Percentiles rank a stretch among this genome's conserved stretches.
phyloP scores from a whole-genome alignment of 768 basidiomycete species.

The Pulveroboletus sp. region DNA sequence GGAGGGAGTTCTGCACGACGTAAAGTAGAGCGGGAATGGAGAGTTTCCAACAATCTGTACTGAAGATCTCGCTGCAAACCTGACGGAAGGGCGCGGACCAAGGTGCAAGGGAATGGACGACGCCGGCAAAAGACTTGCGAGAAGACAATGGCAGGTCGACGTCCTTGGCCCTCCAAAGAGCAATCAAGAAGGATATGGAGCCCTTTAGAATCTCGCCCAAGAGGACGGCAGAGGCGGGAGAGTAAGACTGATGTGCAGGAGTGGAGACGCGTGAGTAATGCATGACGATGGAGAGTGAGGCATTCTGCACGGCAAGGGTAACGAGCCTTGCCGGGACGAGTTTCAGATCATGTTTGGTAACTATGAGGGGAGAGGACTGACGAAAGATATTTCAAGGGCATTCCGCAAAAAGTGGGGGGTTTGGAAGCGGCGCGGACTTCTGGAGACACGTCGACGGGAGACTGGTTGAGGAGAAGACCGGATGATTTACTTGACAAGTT shows the following conservation, averaged over 20 bases:
- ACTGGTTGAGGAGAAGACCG: conserved; percentile 33
- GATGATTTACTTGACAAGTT: conserved; percentile 41
- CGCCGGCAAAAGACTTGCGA: conserved; percentile 38
- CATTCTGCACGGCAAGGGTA: conserved; percentile 92
- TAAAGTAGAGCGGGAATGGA: conserved; percentile 96
- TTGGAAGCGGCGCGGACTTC: conserved; percentile 24
- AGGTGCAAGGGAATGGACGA: conserved; percentile 39
- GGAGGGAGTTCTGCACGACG: conserved; percentile 93
- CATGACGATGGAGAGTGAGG: conserved; percentile 94
- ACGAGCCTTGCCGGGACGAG: conserved; percentile 50
- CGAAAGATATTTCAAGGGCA: conserved; percentile 82
- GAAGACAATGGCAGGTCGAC: conserved; percentile 39
- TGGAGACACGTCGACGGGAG: conserved; percentile 32
- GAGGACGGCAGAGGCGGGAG: conserved; percentile 91
- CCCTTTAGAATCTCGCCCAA: conserved; percentile 95
- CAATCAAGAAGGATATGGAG: conserved; percentile 86
- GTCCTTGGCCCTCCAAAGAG: conserved; percentile 53
- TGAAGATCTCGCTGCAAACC: conserved; percentile 75
- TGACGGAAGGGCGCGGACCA: conserved; percentile 51
- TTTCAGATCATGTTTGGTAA: conserved; percentile 4
- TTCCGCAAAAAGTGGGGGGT: conserved; percentile 58
- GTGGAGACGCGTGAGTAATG: conserved; percentile 95
- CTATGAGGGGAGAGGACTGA: conserved; percentile 36
- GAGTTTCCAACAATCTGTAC: conserved; percentile 94
- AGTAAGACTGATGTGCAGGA: conserved; percentile 77